Evolutionary conservation across 2,329 filamentous ascomycete genomes (phyloP).

Genomic region (Venturia nashicola): DNA sequence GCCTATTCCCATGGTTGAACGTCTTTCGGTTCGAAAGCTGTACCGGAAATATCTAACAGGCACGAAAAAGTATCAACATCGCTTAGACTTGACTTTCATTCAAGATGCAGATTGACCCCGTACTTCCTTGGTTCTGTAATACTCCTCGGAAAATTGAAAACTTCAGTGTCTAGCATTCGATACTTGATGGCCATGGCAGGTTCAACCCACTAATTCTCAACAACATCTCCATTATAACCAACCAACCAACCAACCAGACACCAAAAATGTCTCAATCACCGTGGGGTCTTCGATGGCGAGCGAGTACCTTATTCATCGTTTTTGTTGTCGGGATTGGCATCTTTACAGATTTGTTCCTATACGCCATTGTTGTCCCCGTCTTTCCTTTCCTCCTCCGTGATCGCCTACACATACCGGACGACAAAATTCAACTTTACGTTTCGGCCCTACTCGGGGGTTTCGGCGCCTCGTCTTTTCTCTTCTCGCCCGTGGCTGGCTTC

Average conservation of each 20-base stretch:
- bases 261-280: constrained; percentile 1
- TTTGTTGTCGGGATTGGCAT: constrained; percentile 42
- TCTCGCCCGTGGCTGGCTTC: constrained; percentile 31
- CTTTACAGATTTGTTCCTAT: constrained; percentile 48
- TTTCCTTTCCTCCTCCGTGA: constrained; percentile 45
- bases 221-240: not conserved
- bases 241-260: too few species aligned
- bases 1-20: not conserved
- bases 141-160: too few species aligned
- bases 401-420: constrained; percentile 34
- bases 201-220: not conserved
- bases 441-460: constrained; percentile 43
- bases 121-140: too few species aligned
- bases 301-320: constrained; percentile 46
- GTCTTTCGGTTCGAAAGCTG: not conserved
- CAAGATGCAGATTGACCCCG: too few species aligned
- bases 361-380: constrained; percentile 46
- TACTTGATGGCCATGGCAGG: not conserved
- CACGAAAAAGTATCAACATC: too few species aligned
- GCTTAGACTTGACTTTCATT: too few species aligned
- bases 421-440: constrained; percentile 39
- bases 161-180: not conserved
- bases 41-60: not conserved
- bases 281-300: constrained; percentile 36
- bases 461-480: constrained; percentile 40